These are phyloP conservation scores for Helotiales sp. DNA, from an alignment of 2,329 filamentous ascomycete species.

Conservation along the genomic window DNA sequence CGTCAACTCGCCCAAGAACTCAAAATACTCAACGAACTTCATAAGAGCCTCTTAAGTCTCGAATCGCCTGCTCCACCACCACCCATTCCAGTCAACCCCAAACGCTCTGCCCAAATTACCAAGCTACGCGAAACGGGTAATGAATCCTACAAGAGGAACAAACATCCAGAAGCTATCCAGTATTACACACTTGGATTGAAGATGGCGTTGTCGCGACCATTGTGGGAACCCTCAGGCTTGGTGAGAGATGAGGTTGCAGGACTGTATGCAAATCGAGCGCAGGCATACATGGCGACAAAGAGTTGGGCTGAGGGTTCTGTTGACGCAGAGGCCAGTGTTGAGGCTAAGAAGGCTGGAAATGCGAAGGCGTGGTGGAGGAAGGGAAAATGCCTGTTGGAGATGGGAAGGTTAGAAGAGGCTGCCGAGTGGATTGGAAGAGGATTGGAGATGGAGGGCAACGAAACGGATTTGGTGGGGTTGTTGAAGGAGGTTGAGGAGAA, in stretches of 20 bases:
- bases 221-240: conserved; percentile 84
- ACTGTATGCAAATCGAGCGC: conserved; percentile 83
- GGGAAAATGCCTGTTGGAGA: conserved; percentile 84
- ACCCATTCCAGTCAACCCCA: conserved; percentile 88
- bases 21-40: conserved; percentile 72
- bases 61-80: conserved; percentile 72
- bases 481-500: conserved; percentile 61
- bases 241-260: conserved; percentile 81
- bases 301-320: conserved; percentile 84
- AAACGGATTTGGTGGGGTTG: conserved; percentile 62
- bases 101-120: conserved; percentile 81
- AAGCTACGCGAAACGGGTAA: conserved; percentile 93
- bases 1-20: conserved; percentile 64
- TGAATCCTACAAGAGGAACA: conserved; percentile 74
- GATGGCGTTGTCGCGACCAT: conserved; percentile 80
- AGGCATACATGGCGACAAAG: conserved; percentile 82
- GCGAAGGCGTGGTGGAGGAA: conserved; percentile 93
- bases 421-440: conserved; percentile 73
- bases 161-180: conserved; percentile 72
- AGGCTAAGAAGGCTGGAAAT: conserved; percentile 83
- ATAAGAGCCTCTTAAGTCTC: conserved; percentile 70
- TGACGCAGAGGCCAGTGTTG: conserved; percentile 85
- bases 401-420: conserved; percentile 84
- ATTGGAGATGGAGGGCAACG: conserved; percentile 79
- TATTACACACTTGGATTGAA: conserved; percentile 85